Conservation (phyloP, 176 grass and related monocot species). For the Cenchrus americanus region DNA sequence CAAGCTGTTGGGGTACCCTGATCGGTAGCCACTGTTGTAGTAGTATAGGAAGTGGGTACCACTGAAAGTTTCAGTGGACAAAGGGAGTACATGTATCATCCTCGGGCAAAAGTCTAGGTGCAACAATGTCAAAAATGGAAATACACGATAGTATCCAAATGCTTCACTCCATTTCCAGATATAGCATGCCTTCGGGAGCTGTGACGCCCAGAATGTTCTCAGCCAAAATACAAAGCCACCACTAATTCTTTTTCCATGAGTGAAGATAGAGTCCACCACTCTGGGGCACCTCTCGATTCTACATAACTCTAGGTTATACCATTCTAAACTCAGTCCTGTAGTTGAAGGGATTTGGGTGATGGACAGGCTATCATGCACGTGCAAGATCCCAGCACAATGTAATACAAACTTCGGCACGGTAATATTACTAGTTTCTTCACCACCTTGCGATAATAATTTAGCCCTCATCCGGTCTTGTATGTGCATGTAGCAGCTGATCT, state of each 20-base stretch:
- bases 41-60: too few relatives aligned
- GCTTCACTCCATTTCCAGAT: background rate
- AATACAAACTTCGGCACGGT: background rate
- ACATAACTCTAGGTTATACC: background rate
- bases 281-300: conserved; percentile 25
- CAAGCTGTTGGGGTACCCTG: rapidly evolving
- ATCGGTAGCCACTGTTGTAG: too few relatives aligned
- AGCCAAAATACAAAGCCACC: rapidly evolving
- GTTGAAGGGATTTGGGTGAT: background rate
- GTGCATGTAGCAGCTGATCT: background rate
- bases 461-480: conserved; percentile 3
- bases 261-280: background rate
- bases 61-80: background rate
- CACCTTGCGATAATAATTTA: background rate
- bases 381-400: rapidly evolving
- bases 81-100: background rate
- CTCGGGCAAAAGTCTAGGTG: background rate
- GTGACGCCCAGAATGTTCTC: conserved; percentile 14
- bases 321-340: background rate
- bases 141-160: rapidly evolving
- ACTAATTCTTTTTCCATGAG: rapidly evolving
- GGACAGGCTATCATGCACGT: background rate
- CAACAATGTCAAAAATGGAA: background rate
- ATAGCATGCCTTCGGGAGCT: background rate
- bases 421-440: background rate